A percentile compares a stretch with the other conserved stretches of the same genome.
Conservation (phyloP, 1,284 basidiomycete genomes). For the Boletellus sp. region DNA sequence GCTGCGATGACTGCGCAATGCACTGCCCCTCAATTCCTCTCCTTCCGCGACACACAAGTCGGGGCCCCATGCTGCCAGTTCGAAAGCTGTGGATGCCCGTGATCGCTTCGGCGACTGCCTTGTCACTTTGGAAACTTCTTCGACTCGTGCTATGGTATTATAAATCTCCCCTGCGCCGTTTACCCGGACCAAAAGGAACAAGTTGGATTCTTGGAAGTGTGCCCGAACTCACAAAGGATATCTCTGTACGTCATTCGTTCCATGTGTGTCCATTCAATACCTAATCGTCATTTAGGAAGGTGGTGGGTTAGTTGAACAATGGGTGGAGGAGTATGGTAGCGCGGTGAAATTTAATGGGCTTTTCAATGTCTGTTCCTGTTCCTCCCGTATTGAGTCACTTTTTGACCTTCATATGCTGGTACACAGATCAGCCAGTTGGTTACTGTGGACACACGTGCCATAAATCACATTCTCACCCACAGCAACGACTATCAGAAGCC, state of each 20-base stretch:
- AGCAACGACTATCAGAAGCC: slow-evolving; percentile 37
- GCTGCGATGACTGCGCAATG: too few relatives aligned
- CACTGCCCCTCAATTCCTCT: too few relatives aligned
- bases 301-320: slow-evolving; percentile 40
- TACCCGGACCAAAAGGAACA: slow-evolving; percentile 49
- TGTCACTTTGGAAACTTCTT: slow-evolving; percentile 34
- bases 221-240: slow-evolving; percentile 29
- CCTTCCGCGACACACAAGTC: background rate
- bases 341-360: slow-evolving; percentile 46
- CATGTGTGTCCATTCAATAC: background rate
- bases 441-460: slow-evolving; percentile 35
- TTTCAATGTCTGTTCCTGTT: slow-evolving; percentile 41
- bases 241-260: slow-evolving; percentile 35
- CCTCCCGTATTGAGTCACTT: background rate
- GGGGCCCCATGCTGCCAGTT: background rate
- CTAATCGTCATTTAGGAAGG: slow-evolving; percentile 19
- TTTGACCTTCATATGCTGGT: background rate
- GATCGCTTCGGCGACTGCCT: slow-evolving; percentile 17
- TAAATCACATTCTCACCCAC: slow-evolving; percentile 40
- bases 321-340: slow-evolving; percentile 53
- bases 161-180: slow-evolving; percentile 42
- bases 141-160: slow-evolving; percentile 9
- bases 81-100: slow-evolving; percentile 3
- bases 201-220: slow-evolving; percentile 55
- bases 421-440: slow-evolving; percentile 20